Conservation (phyloP, 176 grass and related monocot genomes). For the Thalia dealbata region DNA sequence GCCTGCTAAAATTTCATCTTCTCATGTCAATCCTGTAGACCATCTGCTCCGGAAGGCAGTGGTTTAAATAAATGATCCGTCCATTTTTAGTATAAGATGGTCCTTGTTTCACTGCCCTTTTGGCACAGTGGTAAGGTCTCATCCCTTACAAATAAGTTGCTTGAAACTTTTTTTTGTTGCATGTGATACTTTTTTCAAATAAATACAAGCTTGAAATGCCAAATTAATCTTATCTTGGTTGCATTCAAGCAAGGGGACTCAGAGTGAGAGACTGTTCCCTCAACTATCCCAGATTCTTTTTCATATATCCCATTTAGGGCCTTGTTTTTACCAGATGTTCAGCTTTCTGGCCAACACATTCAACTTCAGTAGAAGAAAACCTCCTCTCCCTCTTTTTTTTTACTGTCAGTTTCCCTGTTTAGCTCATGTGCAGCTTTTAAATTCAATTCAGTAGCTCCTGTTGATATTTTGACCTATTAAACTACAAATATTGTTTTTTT, state of each 20-base stretch:
- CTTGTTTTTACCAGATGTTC: slow-evolving; percentile 26
- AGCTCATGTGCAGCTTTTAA: no score
- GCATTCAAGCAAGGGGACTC: slow-evolving; percentile 31
- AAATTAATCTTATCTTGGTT: slow-evolving; percentile 10
- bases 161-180: neutral
- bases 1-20: no score
- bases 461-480: no score
- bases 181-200: neutral
- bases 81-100: no score
- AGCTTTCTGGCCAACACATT: slow-evolving; percentile 45
- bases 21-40: no score
- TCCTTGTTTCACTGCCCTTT: no score
- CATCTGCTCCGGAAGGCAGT: no score
- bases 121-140: no score
- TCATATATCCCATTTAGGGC: slow-evolving; percentile 38
- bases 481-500: no score
- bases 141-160: no score
- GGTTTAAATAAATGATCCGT: no score
- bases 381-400: slow-evolving; percentile 15
- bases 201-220: slow-evolving; percentile 9
- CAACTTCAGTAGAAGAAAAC: slow-evolving; percentile 36
- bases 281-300: slow-evolving; percentile 59
- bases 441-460: no score
- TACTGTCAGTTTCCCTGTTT: slow-evolving; percentile 23
- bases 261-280: slow-evolving; percentile 59